Conservation (phyloP, 2,329 filamentous ascomycete genomes). For the Raffaelea ambrosiae region DNA sequence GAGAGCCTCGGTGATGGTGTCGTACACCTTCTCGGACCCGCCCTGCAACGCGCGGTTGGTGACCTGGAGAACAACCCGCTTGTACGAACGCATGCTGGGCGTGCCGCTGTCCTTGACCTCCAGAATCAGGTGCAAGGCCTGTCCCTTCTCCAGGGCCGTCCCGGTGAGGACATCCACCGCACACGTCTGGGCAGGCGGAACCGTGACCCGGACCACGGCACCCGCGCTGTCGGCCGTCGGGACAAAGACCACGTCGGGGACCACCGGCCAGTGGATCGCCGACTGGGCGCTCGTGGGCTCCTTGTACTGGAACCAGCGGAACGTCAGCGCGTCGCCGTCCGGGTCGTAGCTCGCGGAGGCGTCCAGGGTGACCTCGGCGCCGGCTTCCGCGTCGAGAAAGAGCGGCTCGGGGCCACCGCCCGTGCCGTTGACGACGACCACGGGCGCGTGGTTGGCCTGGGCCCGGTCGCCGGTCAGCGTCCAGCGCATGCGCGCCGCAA, state of each 20-base stretch:
- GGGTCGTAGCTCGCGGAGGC: conserved; percentile 38
- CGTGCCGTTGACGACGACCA: conserved; percentile 30
- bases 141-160: conserved; percentile 27
- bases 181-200: conserved; percentile 31
- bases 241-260: conserved; percentile 25
- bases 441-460: conserved; percentile 36
- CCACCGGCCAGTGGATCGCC: conserved; percentile 25
- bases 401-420: conserved; percentile 26
- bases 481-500: conserved; percentile 33
- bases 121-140: conserved; percentile 39
- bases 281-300: conserved; percentile 30
- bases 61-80: conserved; percentile 29
- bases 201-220: conserved; percentile 22
- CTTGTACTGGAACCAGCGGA: conserved; percentile 41
- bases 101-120: conserved; percentile 36
- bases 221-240: conserved; percentile 19
- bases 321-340: conserved; percentile 32
- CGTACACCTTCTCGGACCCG: background rate
- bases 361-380: conserved; percentile 30
- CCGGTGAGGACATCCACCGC: conserved; percentile 25
- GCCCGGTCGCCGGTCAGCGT: conserved; percentile 17
- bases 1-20: background rate
- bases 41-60: conserved; percentile 19
- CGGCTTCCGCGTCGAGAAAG: conserved; percentile 30
- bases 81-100: conserved; percentile 36